phyloP scores from a whole-genome alignment of 2,329 filamentous ascomycete species.

The Alternaria viburni region DNA sequence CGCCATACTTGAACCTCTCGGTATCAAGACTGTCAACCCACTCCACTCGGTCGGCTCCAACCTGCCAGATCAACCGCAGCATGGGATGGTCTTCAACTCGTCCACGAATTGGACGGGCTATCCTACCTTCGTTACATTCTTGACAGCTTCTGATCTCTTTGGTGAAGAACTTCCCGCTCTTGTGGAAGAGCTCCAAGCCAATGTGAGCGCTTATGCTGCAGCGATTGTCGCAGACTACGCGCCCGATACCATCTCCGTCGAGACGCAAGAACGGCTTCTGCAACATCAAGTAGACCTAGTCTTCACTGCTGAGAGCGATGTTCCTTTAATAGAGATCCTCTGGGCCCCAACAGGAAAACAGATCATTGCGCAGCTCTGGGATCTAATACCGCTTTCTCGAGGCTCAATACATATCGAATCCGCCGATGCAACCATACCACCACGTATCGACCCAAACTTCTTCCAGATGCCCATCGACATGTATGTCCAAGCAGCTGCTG shows the following conservation, averaged over 20 bases:
- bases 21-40: conserved; percentile 24
- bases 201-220: conserved; percentile 37
- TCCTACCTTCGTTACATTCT: conserved; percentile 46
- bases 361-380: conserved; percentile 50
- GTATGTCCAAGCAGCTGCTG: conserved; percentile 41
- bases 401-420: conserved; percentile 43
- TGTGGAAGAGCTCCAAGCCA: conserved; percentile 28
- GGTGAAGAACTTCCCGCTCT: conserved; percentile 31
- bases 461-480: conserved; percentile 51
- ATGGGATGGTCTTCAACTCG: conserved; percentile 30
- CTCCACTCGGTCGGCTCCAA: conserved; percentile 42
- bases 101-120: conserved; percentile 48
- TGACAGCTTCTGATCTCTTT: conserved; percentile 47
- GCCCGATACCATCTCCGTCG: conserved; percentile 24
- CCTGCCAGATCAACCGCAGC: conserved; percentile 44
- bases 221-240: conserved; percentile 28
- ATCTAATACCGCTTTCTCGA: conserved; percentile 45
- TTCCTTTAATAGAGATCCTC: conserved; percentile 58
- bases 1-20: conserved; percentile 28
- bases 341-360: conserved; percentile 42
- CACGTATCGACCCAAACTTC: conserved; percentile 52
- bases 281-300: conserved; percentile 57
- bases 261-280: conserved; percentile 51
- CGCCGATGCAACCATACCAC: conserved; percentile 41
- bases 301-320: conserved; percentile 46